Percentiles rank a stretch among this genome's conserved stretches.
Evolutionary conservation across 306 rosid species (phyloP).

Genomic region (Begonia loranthoides): DNA sequence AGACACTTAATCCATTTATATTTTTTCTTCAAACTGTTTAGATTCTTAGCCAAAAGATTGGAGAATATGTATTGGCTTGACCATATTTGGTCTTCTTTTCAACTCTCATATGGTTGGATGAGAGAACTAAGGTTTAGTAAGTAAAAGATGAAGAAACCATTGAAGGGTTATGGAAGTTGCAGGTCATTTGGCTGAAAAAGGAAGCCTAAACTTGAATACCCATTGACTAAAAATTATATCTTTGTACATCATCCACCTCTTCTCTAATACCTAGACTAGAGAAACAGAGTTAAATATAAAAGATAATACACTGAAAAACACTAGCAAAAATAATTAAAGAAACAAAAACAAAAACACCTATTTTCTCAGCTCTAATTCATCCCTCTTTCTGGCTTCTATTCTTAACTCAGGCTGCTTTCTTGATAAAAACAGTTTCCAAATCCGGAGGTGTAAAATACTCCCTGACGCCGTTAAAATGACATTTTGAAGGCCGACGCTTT

Average conservation of each 20-base stretch:
- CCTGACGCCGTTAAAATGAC: conserved; percentile 27
- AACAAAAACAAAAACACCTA: conserved; percentile 23
- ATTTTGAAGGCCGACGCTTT: conserved; percentile 43
- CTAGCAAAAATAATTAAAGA: neutral
- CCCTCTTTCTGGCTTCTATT: conserved; percentile 5
- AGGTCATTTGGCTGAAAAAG: neutral
- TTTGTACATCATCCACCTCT: conserved; percentile 44
- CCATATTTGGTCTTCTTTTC: too few species aligned
- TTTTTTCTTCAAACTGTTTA: too few species aligned
- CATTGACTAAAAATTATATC: conserved; percentile 32
- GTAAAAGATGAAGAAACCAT: conserved; percentile 2
- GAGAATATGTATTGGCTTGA: too few species aligned
- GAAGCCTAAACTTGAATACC: conserved; percentile 25
- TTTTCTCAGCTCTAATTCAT: conserved; percentile 10
- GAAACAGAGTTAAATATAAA: conserved; percentile 11
- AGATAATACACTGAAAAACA: neutral
- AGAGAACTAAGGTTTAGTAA: neutral
- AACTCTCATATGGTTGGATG: too few species aligned
- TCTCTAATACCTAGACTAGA: conserved; percentile 11
- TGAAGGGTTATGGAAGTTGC: neutral
- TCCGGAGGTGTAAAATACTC: conserved; percentile 82
- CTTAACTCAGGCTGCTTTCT: conserved; percentile 39
- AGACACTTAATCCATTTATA: too few species aligned
- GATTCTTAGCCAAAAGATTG: too few species aligned
- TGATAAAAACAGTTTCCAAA: conserved; percentile 80